A percentile compares a stretch with the other conserved stretches of the same genome.
These are phyloP conservation scores for Penicillium thymicola DNA, from an alignment of 2,329 filamentous ascomycete species.

Conservation along the genomic window DNA sequence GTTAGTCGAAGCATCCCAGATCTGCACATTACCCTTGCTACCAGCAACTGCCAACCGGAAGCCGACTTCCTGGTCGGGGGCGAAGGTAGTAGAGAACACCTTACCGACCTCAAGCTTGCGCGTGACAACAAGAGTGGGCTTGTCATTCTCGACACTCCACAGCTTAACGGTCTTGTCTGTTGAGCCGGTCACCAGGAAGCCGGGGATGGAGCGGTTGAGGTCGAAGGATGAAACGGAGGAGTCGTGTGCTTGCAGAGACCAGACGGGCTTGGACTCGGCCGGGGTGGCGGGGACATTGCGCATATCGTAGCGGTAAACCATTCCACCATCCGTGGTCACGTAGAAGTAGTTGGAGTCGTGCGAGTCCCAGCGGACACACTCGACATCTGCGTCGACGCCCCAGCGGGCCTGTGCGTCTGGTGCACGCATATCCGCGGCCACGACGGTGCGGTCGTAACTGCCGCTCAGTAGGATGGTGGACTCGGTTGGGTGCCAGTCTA, in stretches of 20 bases:
- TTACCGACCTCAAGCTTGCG: constrained; percentile 92
- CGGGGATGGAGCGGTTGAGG: constrained; percentile 83
- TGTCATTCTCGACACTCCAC: constrained; percentile 81
- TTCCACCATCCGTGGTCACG: constrained; percentile 86
- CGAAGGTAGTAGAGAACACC: constrained; percentile 88
- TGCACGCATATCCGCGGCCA: constrained; percentile 94
- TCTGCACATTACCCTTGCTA: constrained; percentile 85
- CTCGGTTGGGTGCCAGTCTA: constrained; percentile 88
- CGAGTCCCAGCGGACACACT: constrained; percentile 88
- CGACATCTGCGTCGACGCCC: constrained; percentile 94
- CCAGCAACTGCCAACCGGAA: constrained; percentile 92
- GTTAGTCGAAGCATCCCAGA: constrained; percentile 98
- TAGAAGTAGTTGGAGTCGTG: constrained; percentile 93
- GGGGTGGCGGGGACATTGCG: constrained; percentile 72
- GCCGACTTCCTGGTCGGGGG: constrained; percentile 82
- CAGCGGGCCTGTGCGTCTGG: constrained; percentile 81
- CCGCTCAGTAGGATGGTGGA: constrained; percentile 87
- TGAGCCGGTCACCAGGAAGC: constrained; percentile 89
- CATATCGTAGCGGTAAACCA: constrained; percentile 88
- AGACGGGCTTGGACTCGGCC: constrained; percentile 75
- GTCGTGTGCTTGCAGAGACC: constrained; percentile 95
- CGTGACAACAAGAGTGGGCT: constrained; percentile 85
- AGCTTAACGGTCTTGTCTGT: constrained; percentile 95
- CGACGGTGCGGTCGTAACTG: constrained; percentile 90
- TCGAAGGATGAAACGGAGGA: constrained; percentile 89